Conservation (phyloP, 23 red algal species). For the Gracilariopsis chorda region DNA sequence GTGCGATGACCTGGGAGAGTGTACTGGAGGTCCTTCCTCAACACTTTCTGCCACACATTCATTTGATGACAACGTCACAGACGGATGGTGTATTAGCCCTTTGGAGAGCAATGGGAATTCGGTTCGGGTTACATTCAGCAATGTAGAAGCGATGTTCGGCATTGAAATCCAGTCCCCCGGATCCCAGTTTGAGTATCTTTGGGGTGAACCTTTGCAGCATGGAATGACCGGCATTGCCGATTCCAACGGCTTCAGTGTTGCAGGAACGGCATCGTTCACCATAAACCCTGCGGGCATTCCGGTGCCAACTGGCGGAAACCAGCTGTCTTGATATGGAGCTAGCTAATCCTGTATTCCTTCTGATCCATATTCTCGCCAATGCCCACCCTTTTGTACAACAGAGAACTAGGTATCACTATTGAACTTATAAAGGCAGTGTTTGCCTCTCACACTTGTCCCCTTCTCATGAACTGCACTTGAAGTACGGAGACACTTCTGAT, state of each 20-base stretch:
- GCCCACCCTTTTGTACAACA: no score
- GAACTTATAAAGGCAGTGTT: no score
- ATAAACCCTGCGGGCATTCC: constrained; percentile 14
- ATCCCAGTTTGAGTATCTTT: not conserved
- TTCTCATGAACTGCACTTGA: no score
- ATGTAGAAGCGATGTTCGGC: constrained; percentile 5
- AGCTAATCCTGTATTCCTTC: no score
- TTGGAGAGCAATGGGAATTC: constrained; percentile 21
- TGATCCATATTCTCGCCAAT: no score
- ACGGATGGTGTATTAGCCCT: constrained; percentile 26
- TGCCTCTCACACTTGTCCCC: no score
- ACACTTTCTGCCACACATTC: not conserved
- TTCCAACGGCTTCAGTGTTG: constrained; percentile 10
- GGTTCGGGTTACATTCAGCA: not conserved
- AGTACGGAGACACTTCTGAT: no score
- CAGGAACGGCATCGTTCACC: not conserved
- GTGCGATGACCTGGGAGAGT: constrained; percentile 30
- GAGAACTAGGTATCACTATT: no score
- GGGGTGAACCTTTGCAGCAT: not conserved
- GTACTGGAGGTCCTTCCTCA: not conserved
- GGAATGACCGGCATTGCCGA: not conserved
- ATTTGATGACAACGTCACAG: not conserved
- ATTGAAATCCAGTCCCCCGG: constrained; percentile 12
- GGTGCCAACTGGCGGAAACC: constrained; percentile 21
- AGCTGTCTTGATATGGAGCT: no score